Evolutionary conservation across 805 yeast species (phyloP).

Genomic region (Yamadazyma scolyti): DNA sequence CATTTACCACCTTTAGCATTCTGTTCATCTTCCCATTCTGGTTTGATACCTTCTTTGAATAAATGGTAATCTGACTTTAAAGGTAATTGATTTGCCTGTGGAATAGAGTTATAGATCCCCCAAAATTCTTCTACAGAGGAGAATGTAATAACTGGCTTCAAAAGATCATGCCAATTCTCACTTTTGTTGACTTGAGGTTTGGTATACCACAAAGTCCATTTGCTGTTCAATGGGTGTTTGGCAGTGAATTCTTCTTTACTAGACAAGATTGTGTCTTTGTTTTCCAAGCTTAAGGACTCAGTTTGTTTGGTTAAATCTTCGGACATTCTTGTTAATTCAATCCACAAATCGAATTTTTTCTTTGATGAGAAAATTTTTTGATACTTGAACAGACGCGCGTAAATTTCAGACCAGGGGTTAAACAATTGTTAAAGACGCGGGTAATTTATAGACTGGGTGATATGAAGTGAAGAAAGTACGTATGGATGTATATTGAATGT

Average conservation of each 20-base stretch:
- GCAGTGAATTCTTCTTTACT: conserved; percentile 63
- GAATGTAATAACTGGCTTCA: conserved; percentile 90
- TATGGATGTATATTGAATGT: no score
- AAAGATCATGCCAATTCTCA: conserved; percentile 88
- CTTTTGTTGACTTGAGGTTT: conserved; percentile 77
- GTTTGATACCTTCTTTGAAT: conserved; percentile 89
- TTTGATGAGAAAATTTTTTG: conserved; percentile 8
- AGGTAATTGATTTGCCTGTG: conserved; percentile 88
- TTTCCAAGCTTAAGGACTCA: conserved; percentile 40
- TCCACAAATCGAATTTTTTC: conserved; percentile 6
- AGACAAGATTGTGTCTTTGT: conserved; percentile 51
- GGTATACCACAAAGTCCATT: conserved; percentile 97
- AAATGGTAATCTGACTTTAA: conserved; percentile 90
- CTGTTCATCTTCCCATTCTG: conserved; percentile 96
- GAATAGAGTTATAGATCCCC: conserved; percentile 95
- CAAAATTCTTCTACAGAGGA: conserved; percentile 97
- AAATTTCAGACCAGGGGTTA: conserved; percentile 2
- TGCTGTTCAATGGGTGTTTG: conserved; percentile 84
- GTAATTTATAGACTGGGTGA: no score
- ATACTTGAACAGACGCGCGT: conserved; percentile 2
- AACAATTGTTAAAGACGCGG: no score
- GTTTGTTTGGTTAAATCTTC: conserved; percentile 34
- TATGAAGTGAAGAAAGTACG: no score
- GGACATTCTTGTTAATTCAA: conserved; percentile 4
- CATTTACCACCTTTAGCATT: conserved; percentile 94